Percentiles rank a stretch among this genome's conserved stretches.
Evolutionary conservation across 2,329 filamentous ascomycete genomes (phyloP).

Genomic region (Nectriaceae sp.): DNA sequence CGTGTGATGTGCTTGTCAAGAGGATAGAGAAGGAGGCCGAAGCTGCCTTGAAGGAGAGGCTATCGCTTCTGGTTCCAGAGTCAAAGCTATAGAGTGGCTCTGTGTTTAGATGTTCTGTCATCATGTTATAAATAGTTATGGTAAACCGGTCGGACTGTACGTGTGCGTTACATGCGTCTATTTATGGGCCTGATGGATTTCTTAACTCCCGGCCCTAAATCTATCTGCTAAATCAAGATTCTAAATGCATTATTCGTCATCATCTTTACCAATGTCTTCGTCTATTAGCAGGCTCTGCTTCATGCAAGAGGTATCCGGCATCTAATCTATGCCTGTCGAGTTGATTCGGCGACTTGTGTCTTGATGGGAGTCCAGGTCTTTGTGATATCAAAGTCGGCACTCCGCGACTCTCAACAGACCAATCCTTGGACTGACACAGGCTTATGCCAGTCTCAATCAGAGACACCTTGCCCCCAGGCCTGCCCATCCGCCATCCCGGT

Average conservation of each 20-base stretch:
- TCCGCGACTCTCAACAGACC: conserved; percentile 18
- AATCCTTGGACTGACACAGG: conserved; percentile 23
- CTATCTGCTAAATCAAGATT: too few relatives aligned
- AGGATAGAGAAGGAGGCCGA: conserved; percentile 79
- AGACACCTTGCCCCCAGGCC: conserved; percentile 20
- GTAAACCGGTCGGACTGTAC: too few relatives aligned
- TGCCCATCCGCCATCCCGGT: conserved; percentile 26
- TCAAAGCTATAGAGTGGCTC: conserved; percentile 62
- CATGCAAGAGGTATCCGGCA: too few relatives aligned
- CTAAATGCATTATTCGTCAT: too few relatives aligned
- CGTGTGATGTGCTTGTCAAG: conserved; percentile 67
- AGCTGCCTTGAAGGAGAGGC: conserved; percentile 61
- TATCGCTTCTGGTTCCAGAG: conserved; percentile 54
- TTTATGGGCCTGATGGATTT: too few relatives aligned
- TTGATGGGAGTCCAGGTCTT: too few relatives aligned
- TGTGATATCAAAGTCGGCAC: conserved; percentile 27
- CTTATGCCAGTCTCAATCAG: conserved; percentile 36
- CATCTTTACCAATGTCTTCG: too few relatives aligned
- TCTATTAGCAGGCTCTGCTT: too few relatives aligned
- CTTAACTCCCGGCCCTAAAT: too few relatives aligned
- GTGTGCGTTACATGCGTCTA: too few relatives aligned
- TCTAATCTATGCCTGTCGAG: conserved; percentile 21
- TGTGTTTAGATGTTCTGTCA: conserved; percentile 6
- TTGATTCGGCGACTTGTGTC: conserved; percentile 7
- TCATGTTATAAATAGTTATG: neutral